Base-by-base conservation (phyloP, 768 basidiomycete genomes). In the Tubosaeta sp. region DNA sequence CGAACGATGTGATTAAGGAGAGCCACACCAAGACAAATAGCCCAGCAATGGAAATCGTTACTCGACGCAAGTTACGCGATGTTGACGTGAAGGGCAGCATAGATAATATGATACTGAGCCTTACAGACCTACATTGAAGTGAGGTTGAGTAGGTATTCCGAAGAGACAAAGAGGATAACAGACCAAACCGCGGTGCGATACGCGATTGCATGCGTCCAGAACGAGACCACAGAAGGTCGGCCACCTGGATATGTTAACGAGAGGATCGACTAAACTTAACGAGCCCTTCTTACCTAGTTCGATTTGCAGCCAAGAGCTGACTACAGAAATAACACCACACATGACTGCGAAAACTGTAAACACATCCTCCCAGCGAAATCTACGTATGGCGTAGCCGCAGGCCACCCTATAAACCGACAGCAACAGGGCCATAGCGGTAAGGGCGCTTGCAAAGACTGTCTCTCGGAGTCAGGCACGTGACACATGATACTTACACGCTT, bases 291-390 rank as follows among this genome's bases (percentile, higher is more conserved):
- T 33, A 57, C 58, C 32, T 2, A 48, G 39, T 29, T 55, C 42
- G 8, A 52, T 42, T 11, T 41, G 41, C n/a, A 42, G n/a, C 60
- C 60, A 61, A 27, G 51, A 44, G 4, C 35, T 31, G 35, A 52
- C 43, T 16, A 52, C 13, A 31, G 34, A 64, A 11, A 49, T 32
- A 26, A 50, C 42, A 14, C 54, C 26, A 11, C 46, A 46, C 14
- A 44, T 25, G 31, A 19, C 11, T 35, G 50, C 61, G 34, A 53
- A 31, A 4, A 34, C n/a, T 9, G 48, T 54, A 13, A 43, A 55
- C n/a, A 19, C 42, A 43, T 64, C 65, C 29, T 66, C 64, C 55
- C 59, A 64, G 54, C 62, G 47, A 32, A 61, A 41, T 13, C 12
- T 49, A 22, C 35, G 48, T 6, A 7, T 52, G 41, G 8, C 27